Percentiles rank a stretch among this genome's conserved stretches.
Conservation (phyloP, 2,329 filamentous ascomycete genomes). For the Rachicladosporium sp. region DNA sequence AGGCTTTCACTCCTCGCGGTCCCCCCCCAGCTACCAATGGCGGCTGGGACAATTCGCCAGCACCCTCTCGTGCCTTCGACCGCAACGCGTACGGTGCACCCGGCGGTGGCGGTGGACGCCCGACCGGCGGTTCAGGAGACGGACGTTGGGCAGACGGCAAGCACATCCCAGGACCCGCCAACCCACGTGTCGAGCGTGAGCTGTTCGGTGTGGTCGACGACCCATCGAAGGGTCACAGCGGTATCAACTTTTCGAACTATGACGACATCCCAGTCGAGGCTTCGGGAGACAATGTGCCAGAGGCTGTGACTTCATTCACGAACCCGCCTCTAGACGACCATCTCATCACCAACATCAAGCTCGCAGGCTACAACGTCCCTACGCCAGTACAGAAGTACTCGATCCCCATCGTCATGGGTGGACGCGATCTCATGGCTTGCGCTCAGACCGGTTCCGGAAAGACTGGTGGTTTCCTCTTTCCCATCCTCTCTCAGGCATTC, state of each 20-base stretch:
- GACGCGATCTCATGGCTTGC: constrained; percentile 98
- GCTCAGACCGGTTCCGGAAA: constrained; percentile 99
- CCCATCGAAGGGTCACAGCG: constrained; percentile 86
- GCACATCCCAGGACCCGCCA: constrained; percentile 80
- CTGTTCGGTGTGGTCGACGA: constrained; percentile 88
- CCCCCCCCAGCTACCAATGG: constrained; percentile 11
- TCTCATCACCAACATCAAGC: constrained; percentile 80
- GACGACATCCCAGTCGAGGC: constrained; percentile 98
- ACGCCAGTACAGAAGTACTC: constrained; percentile 99
- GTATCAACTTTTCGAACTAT: constrained; percentile 99
- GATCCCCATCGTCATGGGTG: constrained; percentile 95
- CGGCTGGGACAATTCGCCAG: constrained; percentile 12
- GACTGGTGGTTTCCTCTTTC: constrained; percentile 98
- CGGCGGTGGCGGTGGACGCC: constrained; percentile 40
- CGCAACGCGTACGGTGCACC: constrained; percentile 50
- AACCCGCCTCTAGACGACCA: constrained; percentile 95
- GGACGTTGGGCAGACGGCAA: constrained; percentile 96
- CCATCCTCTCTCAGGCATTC: constrained; percentile 96
- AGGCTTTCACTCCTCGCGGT: constrained; percentile 43
- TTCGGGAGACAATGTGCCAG: constrained; percentile 83
- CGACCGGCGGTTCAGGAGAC: constrained; percentile 75
- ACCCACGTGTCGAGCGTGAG: constrained; percentile 84
- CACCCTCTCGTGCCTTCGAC: constrained; percentile 38
- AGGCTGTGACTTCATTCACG: constrained; percentile 79
- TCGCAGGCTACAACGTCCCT: constrained; percentile 88